phyloP scores from a whole-genome alignment of 2,329 filamentous ascomycete genomes.

The Ceratocystis alfenasii region DNA sequence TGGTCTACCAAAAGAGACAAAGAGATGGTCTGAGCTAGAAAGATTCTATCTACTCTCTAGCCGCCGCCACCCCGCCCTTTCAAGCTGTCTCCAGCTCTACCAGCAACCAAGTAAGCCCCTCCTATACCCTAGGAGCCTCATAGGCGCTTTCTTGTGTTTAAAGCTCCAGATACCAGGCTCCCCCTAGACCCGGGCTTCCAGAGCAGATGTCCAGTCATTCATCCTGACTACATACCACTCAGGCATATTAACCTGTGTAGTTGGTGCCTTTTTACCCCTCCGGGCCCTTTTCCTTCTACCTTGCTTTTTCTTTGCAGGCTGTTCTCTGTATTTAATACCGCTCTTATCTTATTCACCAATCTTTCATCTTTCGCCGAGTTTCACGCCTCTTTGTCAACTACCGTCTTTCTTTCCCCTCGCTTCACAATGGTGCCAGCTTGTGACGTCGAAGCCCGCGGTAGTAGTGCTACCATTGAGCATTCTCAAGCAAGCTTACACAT shows the following conservation, averaged over 20 bases:
- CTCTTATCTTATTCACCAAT: background rate
- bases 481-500: conserved; percentile 6
- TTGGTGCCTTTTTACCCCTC: background rate
- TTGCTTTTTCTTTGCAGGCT: background rate
- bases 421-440: conserved; percentile 19
- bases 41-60: background rate
- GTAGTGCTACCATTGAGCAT: conserved; percentile 9
- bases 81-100: too few relatives aligned
- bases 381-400: background rate
- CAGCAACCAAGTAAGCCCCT: too few relatives aligned
- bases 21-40: background rate
- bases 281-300: background rate
- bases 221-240: background rate
- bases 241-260: background rate
- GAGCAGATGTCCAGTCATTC: background rate
- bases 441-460: conserved; percentile 12
- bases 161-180: too few relatives aligned
- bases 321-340: background rate
- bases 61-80: too few relatives aligned
- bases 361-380: background rate
- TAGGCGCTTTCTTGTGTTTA: too few relatives aligned
- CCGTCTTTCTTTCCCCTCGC: background rate
- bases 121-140: too few relatives aligned
- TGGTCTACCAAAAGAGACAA: background rate
- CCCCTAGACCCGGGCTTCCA: background rate